Percentiles rank a stretch among this genome's conserved stretches.
Conservation (phyloP, 768 basidiomycete species). For the Terana coerulea region DNA sequence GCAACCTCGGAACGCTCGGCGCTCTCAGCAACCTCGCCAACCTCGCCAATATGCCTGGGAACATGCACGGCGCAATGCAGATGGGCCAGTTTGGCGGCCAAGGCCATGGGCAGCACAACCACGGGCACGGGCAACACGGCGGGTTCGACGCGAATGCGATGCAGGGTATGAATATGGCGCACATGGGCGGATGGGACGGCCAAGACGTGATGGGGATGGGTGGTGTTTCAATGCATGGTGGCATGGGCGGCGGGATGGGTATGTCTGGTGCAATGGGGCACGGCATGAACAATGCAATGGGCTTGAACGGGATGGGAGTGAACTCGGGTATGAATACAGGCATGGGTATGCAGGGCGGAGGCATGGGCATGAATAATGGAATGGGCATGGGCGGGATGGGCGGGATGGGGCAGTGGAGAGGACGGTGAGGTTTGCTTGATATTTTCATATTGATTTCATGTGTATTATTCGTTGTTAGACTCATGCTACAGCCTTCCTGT, state of each 20-base stretch:
- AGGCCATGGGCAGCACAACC: slow-evolving; percentile 16
- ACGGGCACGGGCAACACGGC: too few relatives aligned
- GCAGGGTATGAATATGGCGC: too few relatives aligned
- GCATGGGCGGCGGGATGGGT: slow-evolving; percentile 33
- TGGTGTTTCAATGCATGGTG: too few relatives aligned
- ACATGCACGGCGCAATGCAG: slow-evolving; percentile 24
- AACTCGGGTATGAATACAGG: slow-evolving; percentile 20
- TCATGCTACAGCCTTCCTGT: too few relatives aligned
- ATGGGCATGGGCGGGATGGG: slow-evolving; percentile 19
- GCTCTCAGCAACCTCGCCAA: slow-evolving; percentile 2
- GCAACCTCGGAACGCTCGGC: slow-evolving; percentile 1
- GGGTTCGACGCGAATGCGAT: slow-evolving; percentile 22
- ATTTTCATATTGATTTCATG: too few relatives aligned
- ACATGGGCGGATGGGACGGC: slow-evolving; percentile 13
- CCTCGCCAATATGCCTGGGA: slow-evolving; percentile 26
- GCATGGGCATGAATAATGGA: slow-evolving; percentile 10
- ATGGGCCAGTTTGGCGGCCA: slow-evolving; percentile 20
- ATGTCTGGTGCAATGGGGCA: slow-evolving; percentile 37
- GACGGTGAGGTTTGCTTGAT: too few relatives aligned
- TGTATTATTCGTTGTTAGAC: too few relatives aligned
- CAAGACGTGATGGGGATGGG: slow-evolving; percentile 20
- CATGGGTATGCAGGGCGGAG: slow-evolving; percentile 18
- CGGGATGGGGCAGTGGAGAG: slow-evolving; percentile 37
- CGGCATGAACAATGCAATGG: slow-evolving; percentile 31
- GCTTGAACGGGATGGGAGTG: slow-evolving; percentile 17